Evolutionary conservation across 345 rosid genomes (phyloP).

Genomic region (Brassica rapa): DNA sequence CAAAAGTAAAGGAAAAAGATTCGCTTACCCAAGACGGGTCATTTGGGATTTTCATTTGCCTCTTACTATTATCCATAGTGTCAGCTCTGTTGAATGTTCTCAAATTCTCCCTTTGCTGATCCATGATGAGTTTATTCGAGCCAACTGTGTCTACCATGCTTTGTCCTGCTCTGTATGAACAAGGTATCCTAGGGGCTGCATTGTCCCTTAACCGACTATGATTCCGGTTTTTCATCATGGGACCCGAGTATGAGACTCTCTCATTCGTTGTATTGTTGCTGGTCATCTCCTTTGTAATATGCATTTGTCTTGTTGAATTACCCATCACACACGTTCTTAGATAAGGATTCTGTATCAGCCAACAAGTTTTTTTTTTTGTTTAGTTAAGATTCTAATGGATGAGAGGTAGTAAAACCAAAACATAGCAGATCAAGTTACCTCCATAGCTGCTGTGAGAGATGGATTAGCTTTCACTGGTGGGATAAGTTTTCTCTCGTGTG

Average conservation of each 20-base stretch:
- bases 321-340: slow-evolving; percentile 30
- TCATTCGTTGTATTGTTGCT: slow-evolving; percentile 21
- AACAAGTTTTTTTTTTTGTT: slow-evolving; percentile 20
- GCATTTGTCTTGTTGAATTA: slow-evolving; percentile 37
- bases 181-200: slow-evolving; percentile 24
- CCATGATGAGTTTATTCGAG: slow-evolving; percentile 10
- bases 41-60: slow-evolving; percentile 37
- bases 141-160: background rate
- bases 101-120: slow-evolving; percentile 27
- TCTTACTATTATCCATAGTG: slow-evolving; percentile 36
- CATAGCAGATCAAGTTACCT: slow-evolving; percentile 39
- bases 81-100: slow-evolving; percentile 39
- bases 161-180: slow-evolving; percentile 25
- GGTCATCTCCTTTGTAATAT: slow-evolving; percentile 26
- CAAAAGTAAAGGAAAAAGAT: slow-evolving; percentile 3
- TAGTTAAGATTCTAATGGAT: slow-evolving; percentile 21
- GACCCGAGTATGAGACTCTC: slow-evolving; percentile 38
- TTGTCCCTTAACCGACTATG: slow-evolving; percentile 33
- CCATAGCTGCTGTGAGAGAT: slow-evolving; percentile 21
- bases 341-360: slow-evolving; percentile 41
- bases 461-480: slow-evolving; percentile 31
- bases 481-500: slow-evolving; percentile 28
- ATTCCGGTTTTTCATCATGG: slow-evolving; percentile 36
- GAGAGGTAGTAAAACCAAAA: slow-evolving; percentile 37
- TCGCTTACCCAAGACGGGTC: slow-evolving; percentile 39